phyloP scores from a whole-genome alignment of 257 asterid species.

The Coffea canephora region DNA sequence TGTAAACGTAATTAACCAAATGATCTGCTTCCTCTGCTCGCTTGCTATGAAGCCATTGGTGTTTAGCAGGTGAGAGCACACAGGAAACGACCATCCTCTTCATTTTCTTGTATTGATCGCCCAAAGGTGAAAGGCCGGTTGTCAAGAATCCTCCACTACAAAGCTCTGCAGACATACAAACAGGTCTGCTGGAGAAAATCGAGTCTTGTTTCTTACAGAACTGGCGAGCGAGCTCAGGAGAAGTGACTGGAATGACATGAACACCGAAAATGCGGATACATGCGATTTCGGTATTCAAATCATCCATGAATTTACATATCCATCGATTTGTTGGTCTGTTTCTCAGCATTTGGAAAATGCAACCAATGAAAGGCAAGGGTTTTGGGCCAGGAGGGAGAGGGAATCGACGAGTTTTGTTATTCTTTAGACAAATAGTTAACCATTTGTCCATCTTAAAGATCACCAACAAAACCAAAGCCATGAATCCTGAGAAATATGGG shows the following conservation, averaged over 20 bases:
- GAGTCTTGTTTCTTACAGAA: constrained; percentile 13
- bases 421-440: not conserved
- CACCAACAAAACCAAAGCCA: too few species aligned
- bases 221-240: constrained; percentile 19
- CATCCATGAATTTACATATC: constrained; percentile 18
- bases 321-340: constrained; percentile 7
- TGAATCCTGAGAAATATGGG: too few species aligned
- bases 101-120: constrained; percentile 35
- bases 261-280: not conserved
- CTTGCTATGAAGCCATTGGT: constrained; percentile 13
- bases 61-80: constrained; percentile 22
- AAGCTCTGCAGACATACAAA: constrained; percentile 8
- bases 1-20: constrained; percentile 4
- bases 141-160: not conserved
- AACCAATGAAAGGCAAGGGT: constrained; percentile 14
- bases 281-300: constrained; percentile 13
- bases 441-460: too few species aligned
- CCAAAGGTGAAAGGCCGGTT: not conserved
- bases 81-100: constrained; percentile 16
- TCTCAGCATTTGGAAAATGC: constrained; percentile 3
- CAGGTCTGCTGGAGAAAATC: constrained; percentile 15
- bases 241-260: constrained; percentile 7
- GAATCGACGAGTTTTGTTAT: not conserved
- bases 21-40: constrained; percentile 26
- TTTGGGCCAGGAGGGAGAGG: constrained; percentile 25